Evolutionary conservation across 2,329 filamentous ascomycete species (phyloP), one percentile per base, ranked within the genome.

Genomic region (Biscogniauxia sp.): DNA sequence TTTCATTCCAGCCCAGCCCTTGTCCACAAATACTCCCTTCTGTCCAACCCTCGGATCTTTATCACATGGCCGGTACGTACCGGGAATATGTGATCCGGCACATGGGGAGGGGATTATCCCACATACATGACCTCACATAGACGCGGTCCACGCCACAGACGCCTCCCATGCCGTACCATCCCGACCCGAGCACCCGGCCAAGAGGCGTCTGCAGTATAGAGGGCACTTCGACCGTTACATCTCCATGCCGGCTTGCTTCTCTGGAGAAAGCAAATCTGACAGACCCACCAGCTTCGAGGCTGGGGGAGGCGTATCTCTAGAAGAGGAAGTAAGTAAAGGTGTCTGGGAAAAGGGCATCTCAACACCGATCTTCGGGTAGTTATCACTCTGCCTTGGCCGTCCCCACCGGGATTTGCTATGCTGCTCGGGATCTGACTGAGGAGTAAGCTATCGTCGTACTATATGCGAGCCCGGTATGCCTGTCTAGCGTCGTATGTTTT

Each of bases 371-470:
- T 65, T 66, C 64, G 64, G 64, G 59, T 58, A 63, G 58, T 50
- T 25, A 54, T 26, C 41, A 55, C 55, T 52, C 57, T 53, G 51
- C 62, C 37, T 45, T 7, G 37, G 37, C 37, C 17, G 7, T 45
- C 37, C 37, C 37, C 37, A n/a, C 37, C 64, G 64, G 64, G 64
- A 66, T 66, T 66, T 66, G 64, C 57, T 66, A 45, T 50, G 41
- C 37, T 13, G 11, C 57, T 66, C 64, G 64, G 64, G 64, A 66
- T 66, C 62, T 66, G 62, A 62, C 62, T 66, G 64, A 53, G 62
- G 63, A 51, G 59, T 54, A 64, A 62, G 61, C 53, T 57, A 56
- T 62, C 60, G 64, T 64, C 13, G 61, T 62, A 66, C 57, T 51
- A 57, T 61, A 61, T 61, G 28, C 53, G 57, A 60, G 56, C 53